Evolutionary conservation across 108 stramenopile species (phyloP), one percentile per base, ranked within the genome.

Genomic region (Skeletonema potamos): DNA sequence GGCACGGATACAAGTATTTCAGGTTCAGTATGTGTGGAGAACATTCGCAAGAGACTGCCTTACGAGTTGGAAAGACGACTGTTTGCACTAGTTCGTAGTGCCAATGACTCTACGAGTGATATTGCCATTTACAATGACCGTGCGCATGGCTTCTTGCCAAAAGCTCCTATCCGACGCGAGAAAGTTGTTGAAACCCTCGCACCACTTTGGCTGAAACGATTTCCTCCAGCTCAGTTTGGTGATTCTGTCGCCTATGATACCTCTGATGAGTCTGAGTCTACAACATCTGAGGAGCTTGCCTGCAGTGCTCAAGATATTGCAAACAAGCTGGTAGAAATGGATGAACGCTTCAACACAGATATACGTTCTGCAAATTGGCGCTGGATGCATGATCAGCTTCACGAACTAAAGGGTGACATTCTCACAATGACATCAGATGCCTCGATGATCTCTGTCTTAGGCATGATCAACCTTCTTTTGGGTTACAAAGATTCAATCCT

Each of bases 81-180:
- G 3, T 41, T 81, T 18, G 75, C 76, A 2, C 66, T 84, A 10
- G 62, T 84, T 12, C 84, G 84, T 41, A 73, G 71, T 17, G 84
- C 84, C 13, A 84, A 84, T 64, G 84, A 84, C 37, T 81, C 80
- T 5, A 29, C 66, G 1, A 29, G 37, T 13, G 84, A 84, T 54
- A 20, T 84, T 9, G 61, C 43, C 3, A 65, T 73, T 17, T 84
- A 84, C 55, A 64, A 54, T 13, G 28, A 20, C 7, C 62, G 84
- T 26, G 41, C 80, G 4, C 79, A 84, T 59, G 84, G 84, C 1
- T 81, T 77, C 48, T 46, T 84, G 6, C 71, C 72, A n/a, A 84
- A 84, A 51, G 73, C 70, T 18, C 76, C 84, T 1, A 33, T 79
- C 39, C 57, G 63, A 27, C 27, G 48, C 11, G 71, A 75, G 15